Conservation (phyloP, 441 rosid genomes). For the Biscutella auriculata region DNA sequence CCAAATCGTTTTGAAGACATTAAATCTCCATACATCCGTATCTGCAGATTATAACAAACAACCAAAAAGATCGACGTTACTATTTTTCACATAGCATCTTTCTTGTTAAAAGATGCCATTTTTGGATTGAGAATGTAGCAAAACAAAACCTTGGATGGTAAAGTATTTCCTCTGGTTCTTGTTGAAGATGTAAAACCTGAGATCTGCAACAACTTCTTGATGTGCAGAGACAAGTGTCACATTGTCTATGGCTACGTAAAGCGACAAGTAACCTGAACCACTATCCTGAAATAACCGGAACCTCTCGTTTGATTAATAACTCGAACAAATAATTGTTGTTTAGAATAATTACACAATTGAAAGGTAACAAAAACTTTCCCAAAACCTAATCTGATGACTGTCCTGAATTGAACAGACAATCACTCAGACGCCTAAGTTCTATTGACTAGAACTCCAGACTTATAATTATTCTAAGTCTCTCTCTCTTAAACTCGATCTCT, state of each 20-base stretch:
- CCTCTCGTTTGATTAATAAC: no score
- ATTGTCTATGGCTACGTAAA: slow-evolving; percentile 14
- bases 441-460: no score
- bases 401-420: no score
- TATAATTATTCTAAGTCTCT: no score
- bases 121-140: background rate
- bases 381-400: no score
- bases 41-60: background rate
- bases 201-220: slow-evolving; percentile 5
- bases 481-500: no score
- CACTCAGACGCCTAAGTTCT: no score
- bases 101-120: background rate
- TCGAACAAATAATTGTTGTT: no score
- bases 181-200: slow-evolving; percentile 16
- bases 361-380: no score
- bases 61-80: background rate
- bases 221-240: background rate
- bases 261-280: slow-evolving; percentile 12
- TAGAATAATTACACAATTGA: no score
- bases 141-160: slow-evolving; percentile 11
- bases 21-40: background rate
- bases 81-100: no score
- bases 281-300: no score
- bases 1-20: slow-evolving; percentile 1
- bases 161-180: slow-evolving; percentile 8